Base-by-base conservation (phyloP, 2,329 filamentous ascomycete species). In the Monosporascus ibericus region DNA sequence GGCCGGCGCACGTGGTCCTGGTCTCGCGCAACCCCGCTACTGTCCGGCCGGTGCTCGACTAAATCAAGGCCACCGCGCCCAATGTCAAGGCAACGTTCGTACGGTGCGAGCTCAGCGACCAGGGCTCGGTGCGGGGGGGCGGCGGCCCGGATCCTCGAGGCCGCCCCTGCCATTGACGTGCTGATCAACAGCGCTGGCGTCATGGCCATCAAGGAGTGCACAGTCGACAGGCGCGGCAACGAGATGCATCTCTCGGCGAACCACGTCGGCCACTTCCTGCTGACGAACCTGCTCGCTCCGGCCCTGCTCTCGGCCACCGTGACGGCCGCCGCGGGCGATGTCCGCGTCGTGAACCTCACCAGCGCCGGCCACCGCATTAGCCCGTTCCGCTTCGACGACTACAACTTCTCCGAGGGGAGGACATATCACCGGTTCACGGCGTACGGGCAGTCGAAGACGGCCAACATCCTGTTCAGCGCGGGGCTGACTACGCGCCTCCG, bases 391-490 rank as follows among this genome's bases (percentile, higher is more conserved):
- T 74, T 74, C 55, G 64, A 71, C 17, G 70, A 75, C 56, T 63
- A 63, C 25, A 69, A 65, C 14, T 71, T 74, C 52, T 37, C 46
- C 15, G 56, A 68, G 20, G 66, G 66, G 5, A 63, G 57, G 22
- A 58, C 58, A 2, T 74, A 69, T 47, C 70, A 70, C 11, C 63
- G 51, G 47, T 73, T 72, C 63, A 57, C 64, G 7, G 73, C 69
- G 14, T 77, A 78, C 53, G 69, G 67, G 0, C 72, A 75, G 57
- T 72, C 70, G 54, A 77, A 77, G 57, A 68, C 72, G 8, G 72
- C 73, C 8, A 73, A 75, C 47, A 71, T 76, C 6, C 63, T 73
- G 53, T 70, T 70, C 54, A 64, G 63, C 1, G 62, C 64, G 15
- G 64, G 62, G 44, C 58, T 72, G 17, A 59, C 61, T 57, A 6